Base-by-base conservation (phyloP, 495 filamentous ascomycete species). In the Xylaria intraflava region DNA sequence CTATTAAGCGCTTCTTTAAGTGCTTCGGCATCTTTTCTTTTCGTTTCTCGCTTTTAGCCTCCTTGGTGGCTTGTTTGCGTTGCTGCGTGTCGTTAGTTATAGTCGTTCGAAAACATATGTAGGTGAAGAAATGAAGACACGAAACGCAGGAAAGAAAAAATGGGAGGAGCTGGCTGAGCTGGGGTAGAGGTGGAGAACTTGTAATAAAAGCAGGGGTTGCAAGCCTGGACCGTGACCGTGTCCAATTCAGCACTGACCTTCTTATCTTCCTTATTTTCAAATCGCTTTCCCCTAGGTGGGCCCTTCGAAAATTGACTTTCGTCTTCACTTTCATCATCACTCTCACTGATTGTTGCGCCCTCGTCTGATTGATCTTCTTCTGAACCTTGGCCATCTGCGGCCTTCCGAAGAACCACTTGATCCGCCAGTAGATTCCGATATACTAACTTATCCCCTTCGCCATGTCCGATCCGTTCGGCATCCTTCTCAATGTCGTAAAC, bases 401-500 rank as follows among this genome's bases (percentile, higher is more conserved):
- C 59, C 6, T 61, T 65, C 11, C 71, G 54, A 29, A 71, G 44
- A 16, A 79, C 75, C 16, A 84, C 77, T 52, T 84, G 83, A 41
- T 84, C 80, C 2, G 87, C 88, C 0, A 98, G 77, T 23, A 98
- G 73, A 55, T 86, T 82, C 35, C 82, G 79, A 64, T 96, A 98
- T 2, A 95, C 80, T 11, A 96, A 76, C 24, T 84, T 83, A 1
- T 79, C 78, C 43, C 83, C 87, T 40, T 83, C 74, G 9, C 88
- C 91, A 16, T 82, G 77, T 1, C 80, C 81, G 2, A 95, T 77
- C 66, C 82, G 82, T 55, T 89, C 82, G 6, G 83, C 86, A 59
- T 97, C 93, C 57, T 90, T 84, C 69, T 97, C 93, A 42, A 96
- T 79, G 64, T 98, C 93, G 60, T 96, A 96, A 1, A 97, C 93